A percentile compares a stretch with the other conserved stretches of the same genome.
These are phyloP conservation scores for Ophiorrhiza pumila DNA, from an alignment of 257 asterid species.

Conservation along the genomic window DNA sequence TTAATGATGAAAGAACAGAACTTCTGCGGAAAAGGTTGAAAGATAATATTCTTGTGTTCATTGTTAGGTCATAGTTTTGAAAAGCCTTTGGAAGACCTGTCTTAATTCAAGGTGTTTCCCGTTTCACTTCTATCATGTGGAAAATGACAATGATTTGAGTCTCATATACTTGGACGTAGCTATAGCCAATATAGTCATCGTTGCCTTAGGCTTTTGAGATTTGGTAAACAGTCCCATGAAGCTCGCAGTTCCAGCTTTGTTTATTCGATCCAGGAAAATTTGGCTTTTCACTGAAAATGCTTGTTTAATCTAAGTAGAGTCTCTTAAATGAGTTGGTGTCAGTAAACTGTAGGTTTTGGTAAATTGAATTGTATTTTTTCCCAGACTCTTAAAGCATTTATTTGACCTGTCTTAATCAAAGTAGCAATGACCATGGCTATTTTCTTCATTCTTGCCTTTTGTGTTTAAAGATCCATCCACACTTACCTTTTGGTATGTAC, in stretches of 20 bases:
- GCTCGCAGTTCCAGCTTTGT: background rate
- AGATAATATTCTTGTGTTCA: background rate
- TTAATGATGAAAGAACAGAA: background rate
- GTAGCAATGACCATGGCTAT: background rate
- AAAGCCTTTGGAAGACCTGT: background rate
- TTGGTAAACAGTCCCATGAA: background rate
- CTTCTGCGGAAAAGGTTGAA: background rate
- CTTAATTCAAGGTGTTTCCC: background rate
- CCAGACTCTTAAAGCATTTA: background rate
- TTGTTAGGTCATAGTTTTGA: background rate
- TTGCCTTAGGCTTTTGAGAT: background rate
- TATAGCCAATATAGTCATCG: background rate
- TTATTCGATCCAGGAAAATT: background rate
- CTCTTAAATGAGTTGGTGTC: slow-evolving; percentile 1
- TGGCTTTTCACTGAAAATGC: background rate
- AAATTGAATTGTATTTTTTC: background rate
- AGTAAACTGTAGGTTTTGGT: background rate
- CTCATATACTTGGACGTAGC: too few species aligned
- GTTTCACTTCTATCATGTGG: slow-evolving; percentile 1
- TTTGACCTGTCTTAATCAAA: background rate
- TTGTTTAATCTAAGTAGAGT: background rate
- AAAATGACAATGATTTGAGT: background rate
- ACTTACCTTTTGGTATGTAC: background rate
- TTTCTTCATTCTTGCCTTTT: background rate
- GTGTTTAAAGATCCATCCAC: background rate